Evolutionary conservation across 306 rosid species (phyloP), one percentile per base, ranked within the genome.

Genomic region (Cicer pinnatifidum): DNA sequence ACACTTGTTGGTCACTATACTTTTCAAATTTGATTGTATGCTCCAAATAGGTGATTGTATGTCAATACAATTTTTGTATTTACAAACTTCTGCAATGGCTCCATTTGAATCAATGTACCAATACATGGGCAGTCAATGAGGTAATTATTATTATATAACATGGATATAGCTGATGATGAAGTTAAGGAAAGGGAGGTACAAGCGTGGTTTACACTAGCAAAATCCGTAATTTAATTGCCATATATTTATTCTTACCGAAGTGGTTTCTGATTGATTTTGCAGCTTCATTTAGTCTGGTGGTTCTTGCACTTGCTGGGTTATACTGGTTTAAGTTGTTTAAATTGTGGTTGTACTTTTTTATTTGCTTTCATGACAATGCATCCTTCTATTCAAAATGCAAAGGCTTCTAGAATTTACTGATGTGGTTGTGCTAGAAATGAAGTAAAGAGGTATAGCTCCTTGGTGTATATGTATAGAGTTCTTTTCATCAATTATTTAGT

Each of bases 41-140:
- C 62, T 67, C 23, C 80, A 60, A 9, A 67, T 13, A 41, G 67
- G 73, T 77, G 78, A 19, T 57, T 65, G 46, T 51, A 72, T 78
- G 43, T 50, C 73, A 28, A 48, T n/a, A 6, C 15, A 48, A 48
- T 60, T 48, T 43, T 50, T 48, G 15, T 35, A 48, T 15, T 3
- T 53, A 39, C 15, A 53, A 52, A 17, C 41, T 28, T 38, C 40
- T 50, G 6, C 4, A 19, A 39, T 52, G 75, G 40, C 52, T 39
- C 19, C 56, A 50, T 50, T 13, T 50, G 56, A 50, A 50, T 6
- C 56, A 6, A 50, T 2, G 56, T 12, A 50, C 35, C 35, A 28
- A 28, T 28, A 28, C 35, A 28, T 28, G 35, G 35, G 35, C 35
- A 28, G 35, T 28, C 35, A 3, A 28, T 28, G 4, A 28, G 35